Evolutionary conservation across 208 protist species (phyloP).

Genomic region (Trypanosoma congolense): DNA sequence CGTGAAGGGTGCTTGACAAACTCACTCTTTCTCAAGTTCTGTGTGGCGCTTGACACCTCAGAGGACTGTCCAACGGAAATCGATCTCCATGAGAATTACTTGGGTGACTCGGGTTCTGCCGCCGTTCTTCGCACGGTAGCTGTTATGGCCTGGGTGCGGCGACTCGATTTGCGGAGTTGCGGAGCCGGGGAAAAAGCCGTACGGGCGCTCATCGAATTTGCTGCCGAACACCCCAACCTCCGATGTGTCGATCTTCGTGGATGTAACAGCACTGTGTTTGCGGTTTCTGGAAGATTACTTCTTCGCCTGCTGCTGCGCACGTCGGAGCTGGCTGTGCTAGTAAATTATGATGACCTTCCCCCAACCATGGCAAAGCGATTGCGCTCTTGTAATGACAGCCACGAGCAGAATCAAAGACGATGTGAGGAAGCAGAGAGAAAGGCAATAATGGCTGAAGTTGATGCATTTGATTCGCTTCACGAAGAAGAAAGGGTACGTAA

Average conservation of each 20-base stretch:
- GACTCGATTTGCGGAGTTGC: constrained; percentile 34
- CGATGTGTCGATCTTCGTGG: constrained; percentile 34
- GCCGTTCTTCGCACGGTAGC: constrained; percentile 57
- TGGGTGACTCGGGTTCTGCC: constrained; percentile 64
- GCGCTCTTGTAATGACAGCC: constrained; percentile 1
- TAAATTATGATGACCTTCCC: constrained; percentile 33
- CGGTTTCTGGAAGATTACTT: constrained; percentile 29
- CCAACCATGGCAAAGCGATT: constrained; percentile 21
- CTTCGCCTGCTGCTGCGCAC: constrained; percentile 21
- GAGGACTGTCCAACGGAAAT: constrained; percentile 36
- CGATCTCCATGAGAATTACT: constrained; percentile 48
- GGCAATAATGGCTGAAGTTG: constrained; percentile 3
- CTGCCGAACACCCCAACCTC: constrained; percentile 24
- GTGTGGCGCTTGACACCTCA: constrained; percentile 34
- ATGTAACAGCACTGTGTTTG: constrained; percentile 29
- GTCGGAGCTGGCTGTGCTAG: constrained; percentile 17
- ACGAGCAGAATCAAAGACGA: constrained; percentile 9
- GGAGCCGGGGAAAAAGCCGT: constrained; percentile 38
- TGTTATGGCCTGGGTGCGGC: constrained; percentile 58
- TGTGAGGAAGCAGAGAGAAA: constrained; percentile 2
- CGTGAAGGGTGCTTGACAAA: constrained; percentile 53
- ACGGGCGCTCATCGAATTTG: constrained; percentile 25
- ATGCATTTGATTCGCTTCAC: constrained; percentile 4
- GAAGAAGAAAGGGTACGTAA: constrained; percentile 5
- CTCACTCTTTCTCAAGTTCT: constrained; percentile 49